Conservation (phyloP, 2,329 filamentous ascomycete genomes). For the Fusarium buharicum region DNA sequence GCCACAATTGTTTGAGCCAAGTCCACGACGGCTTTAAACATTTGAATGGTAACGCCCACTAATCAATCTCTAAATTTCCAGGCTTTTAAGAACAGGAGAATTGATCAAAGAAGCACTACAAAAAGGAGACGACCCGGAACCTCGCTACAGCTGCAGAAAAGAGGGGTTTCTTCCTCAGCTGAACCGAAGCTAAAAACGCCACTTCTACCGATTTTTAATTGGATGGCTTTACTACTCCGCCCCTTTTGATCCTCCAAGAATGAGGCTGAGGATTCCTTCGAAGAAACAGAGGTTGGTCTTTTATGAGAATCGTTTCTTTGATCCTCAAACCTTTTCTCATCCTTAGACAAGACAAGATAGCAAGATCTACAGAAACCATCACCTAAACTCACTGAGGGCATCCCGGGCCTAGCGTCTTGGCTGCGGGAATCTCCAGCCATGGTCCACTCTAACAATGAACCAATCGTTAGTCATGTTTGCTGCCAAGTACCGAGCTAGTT, state of each 20-base stretch:
- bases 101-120: no score
- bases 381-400: not conserved
- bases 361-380: not conserved
- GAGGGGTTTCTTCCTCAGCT: constrained; percentile 9
- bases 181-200: constrained; percentile 27
- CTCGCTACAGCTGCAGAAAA: not conserved
- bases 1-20: constrained; percentile 7
- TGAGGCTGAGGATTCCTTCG: not conserved
- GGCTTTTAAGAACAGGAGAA: not conserved
- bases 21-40: not conserved
- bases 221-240: constrained; percentile 4
- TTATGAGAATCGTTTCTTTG: not conserved
- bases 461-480: not conserved
- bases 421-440: not conserved
- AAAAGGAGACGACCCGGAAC: not conserved
- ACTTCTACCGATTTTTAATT: constrained; percentile 24
- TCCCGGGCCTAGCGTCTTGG: not conserved
- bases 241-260: constrained; percentile 5
- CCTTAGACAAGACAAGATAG: no score
- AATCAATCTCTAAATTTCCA: not conserved
- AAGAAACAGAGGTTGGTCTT: not conserved
- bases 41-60: no score
- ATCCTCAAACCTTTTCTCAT: no score
- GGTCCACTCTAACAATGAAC: not conserved
- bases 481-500: not conserved